Conservation (phyloP, 257 asterid genomes). For the Schizonepeta tenuifolia region DNA sequence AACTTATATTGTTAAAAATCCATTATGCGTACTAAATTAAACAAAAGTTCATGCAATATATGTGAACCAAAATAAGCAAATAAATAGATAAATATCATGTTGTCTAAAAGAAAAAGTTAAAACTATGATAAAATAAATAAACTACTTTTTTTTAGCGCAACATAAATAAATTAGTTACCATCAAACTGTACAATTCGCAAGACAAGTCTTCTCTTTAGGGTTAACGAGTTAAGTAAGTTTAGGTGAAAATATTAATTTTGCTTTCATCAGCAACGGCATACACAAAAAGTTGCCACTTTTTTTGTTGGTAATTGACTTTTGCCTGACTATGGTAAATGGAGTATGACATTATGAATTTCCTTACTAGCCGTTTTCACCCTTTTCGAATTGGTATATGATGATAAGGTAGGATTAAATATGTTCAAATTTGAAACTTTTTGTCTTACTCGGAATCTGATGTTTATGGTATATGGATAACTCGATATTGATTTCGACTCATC, state of each 20-base stretch:
- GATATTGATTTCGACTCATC: not conserved
- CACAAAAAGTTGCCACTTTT: not conserved
- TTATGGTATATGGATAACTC: not conserved
- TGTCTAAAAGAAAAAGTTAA: no score
- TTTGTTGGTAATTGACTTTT: no score
- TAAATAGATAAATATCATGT: no score
- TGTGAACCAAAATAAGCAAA: no score
- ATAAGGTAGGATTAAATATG: not conserved
- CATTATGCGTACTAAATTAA: not conserved
- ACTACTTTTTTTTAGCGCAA: no score
- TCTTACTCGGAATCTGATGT: not conserved
- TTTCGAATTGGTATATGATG: not conserved
- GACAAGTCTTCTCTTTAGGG: no score
- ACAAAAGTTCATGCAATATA: not conserved
- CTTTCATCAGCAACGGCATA: not conserved
- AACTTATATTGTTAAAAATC: not conserved
- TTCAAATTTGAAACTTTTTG: conserved; percentile 21
- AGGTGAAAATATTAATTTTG: no score
- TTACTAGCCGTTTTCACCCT: conserved; percentile 18
- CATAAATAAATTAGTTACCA: no score
- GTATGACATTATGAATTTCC: not conserved
- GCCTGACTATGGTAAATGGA: no score
- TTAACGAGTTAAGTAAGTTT: no score
- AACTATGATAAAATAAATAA: no score
- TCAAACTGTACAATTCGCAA: no score